phyloP scores from a whole-genome alignment of 257 asterid genomes.

The Fraxinus pennsylvanica region DNA sequence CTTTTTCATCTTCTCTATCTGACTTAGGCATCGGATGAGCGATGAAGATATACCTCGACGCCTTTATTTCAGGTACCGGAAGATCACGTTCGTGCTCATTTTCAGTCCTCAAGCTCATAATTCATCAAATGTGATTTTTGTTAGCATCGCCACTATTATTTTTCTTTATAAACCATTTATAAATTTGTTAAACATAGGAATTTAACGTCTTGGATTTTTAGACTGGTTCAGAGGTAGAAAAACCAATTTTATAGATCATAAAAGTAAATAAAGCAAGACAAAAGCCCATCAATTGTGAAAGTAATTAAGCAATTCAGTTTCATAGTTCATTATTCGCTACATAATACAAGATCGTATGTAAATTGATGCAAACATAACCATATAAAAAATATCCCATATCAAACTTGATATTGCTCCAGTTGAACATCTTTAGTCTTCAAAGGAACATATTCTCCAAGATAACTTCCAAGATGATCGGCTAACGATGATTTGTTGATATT shows the following conservation, averaged over 20 bases:
- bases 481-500: not conserved
- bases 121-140: too few relatives aligned
- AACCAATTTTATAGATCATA: not conserved
- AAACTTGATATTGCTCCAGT: not conserved
- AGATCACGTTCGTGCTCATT: too few relatives aligned
- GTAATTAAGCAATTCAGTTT: not conserved
- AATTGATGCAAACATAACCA: not conserved
- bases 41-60: too few relatives aligned
- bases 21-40: too few relatives aligned
- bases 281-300: not conserved
- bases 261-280: not conserved
- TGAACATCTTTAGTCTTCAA: not conserved
- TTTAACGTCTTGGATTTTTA: too few relatives aligned
- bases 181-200: too few relatives aligned
- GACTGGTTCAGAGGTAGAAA: not conserved
- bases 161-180: too few relatives aligned
- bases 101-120: too few relatives aligned
- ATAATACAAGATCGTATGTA: not conserved
- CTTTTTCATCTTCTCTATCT: too few relatives aligned
- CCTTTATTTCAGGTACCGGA: too few relatives aligned
- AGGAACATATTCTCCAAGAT: constrained; percentile 2
- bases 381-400: not conserved
- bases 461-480: not conserved
- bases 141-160: too few relatives aligned
- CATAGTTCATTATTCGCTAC: not conserved